A percentile compares a stretch with the other conserved stretches of the same genome.
Evolutionary conservation across 257 asterid genomes (phyloP).

Genomic region (Solanum clarkiae): DNA sequence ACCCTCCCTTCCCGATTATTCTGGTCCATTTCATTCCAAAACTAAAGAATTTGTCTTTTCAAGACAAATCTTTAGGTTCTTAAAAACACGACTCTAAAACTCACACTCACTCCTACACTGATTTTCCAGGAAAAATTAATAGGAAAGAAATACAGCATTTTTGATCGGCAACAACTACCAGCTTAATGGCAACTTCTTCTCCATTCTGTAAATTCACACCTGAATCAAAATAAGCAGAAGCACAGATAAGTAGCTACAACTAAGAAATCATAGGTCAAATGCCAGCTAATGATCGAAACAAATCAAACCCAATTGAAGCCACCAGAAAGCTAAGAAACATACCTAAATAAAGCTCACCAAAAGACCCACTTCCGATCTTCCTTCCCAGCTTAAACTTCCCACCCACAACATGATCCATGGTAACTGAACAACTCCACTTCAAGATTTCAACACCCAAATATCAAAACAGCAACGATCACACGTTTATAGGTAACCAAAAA

Average conservation of each 20-base stretch:
- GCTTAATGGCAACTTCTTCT: conserved; percentile 92
- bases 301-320: neutral
- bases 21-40: neutral
- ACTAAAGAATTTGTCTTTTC: neutral
- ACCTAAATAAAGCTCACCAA: conserved; percentile 96
- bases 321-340: neutral
- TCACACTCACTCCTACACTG: neutral
- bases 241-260: neutral
- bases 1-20: neutral
- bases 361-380: conserved; percentile 94
- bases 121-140: neutral
- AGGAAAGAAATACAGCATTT: neutral
- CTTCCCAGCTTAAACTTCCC: conserved; percentile 59
- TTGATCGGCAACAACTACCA: conserved; percentile 24
- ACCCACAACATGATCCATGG: conserved; percentile 1
- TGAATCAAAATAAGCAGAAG: conserved; percentile 13
- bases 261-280: neutral
- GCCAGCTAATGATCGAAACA: neutral
- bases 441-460: neutral
- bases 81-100: neutral
- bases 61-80: neutral
- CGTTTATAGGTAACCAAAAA: neutral
- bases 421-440: neutral
- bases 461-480: conserved; percentile 4
- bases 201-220: conserved; percentile 85